phyloP scores from a whole-genome alignment of 2,329 filamentous ascomycete genomes.

The Coniochaeta sp. region DNA sequence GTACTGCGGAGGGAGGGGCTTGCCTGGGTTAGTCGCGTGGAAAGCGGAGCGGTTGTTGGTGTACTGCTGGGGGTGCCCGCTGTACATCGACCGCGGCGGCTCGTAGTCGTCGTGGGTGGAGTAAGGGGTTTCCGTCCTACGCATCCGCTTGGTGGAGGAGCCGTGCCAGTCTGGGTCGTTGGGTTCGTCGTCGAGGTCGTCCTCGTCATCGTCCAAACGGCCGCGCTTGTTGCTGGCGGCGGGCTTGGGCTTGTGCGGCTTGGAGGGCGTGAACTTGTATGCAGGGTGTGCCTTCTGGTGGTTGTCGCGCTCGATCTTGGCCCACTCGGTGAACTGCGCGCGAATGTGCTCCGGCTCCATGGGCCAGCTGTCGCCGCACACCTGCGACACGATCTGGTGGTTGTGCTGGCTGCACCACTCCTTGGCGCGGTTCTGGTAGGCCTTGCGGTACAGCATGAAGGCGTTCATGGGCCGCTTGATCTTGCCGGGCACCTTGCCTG shows the following conservation, averaged over 20 bases:
- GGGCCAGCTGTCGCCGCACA: constrained; percentile 83
- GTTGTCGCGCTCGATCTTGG: constrained; percentile 74
- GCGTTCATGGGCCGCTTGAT: constrained; percentile 94
- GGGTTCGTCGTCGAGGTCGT: constrained; percentile 20
- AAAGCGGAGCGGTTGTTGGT: constrained; percentile 23
- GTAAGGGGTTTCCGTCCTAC: not conserved
- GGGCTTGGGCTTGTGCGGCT: constrained; percentile 38
- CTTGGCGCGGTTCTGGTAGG: constrained; percentile 82
- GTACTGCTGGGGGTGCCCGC: not conserved
- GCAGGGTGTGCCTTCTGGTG: constrained; percentile 79
- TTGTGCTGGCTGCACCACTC: constrained; percentile 77
- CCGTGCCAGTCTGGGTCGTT: constrained; percentile 9
- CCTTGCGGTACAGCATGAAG: constrained; percentile 95
- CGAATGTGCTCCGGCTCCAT: constrained; percentile 68
- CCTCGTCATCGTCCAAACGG: constrained; percentile 39
- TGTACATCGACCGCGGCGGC: constrained; percentile 6
- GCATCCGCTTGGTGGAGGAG: not conserved
- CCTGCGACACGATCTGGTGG: constrained; percentile 83
- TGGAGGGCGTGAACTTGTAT: constrained; percentile 91
- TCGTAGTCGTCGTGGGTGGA: constrained; percentile 19
- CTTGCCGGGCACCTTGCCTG: constrained; percentile 63
- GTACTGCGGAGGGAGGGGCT: constrained; percentile 31
- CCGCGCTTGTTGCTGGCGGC: constrained; percentile 17
- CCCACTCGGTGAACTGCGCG: constrained; percentile 70
- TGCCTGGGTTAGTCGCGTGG: constrained; percentile 26